Conservation (phyloP, 257 asterid species). For the Nicotiana obtusifolia region DNA sequence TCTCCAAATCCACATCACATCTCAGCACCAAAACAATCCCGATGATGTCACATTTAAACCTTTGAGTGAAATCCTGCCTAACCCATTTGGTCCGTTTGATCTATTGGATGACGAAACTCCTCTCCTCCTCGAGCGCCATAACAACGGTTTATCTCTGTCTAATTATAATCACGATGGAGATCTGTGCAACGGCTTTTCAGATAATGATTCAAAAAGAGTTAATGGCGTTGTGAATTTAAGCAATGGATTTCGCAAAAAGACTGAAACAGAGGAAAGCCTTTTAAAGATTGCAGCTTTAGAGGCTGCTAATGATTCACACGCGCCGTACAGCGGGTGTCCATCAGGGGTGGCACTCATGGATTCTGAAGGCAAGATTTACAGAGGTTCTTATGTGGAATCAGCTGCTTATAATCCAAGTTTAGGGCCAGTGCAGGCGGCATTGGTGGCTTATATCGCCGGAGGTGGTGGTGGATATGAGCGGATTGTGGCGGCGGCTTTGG, state of each 20-base stretch:
- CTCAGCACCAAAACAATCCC: constrained; percentile 14
- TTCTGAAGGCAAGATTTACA: constrained; percentile 59
- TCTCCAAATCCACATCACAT: constrained; percentile 47
- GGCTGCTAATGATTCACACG: constrained; percentile 79
- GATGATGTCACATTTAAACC: constrained; percentile 32
- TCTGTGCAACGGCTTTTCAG: constrained; percentile 35
- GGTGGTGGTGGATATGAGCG: constrained; percentile 71
- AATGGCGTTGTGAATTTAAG: background rate
- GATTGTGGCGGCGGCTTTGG: constrained; percentile 80
- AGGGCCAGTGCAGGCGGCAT: constrained; percentile 81
- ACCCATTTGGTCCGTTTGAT: constrained; percentile 83
- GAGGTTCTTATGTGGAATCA: constrained; percentile 71
- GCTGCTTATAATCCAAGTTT: constrained; percentile 90
- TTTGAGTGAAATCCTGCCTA: constrained; percentile 42
- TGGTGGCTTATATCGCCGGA: constrained; percentile 59
- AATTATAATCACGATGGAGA: constrained; percentile 4
- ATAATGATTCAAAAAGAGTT: background rate
- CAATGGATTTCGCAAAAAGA: constrained; percentile 29
- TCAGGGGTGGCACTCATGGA: constrained; percentile 90
- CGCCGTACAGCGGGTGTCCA: constrained; percentile 79
- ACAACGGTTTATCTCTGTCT: constrained; percentile 30
- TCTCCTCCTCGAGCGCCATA: constrained; percentile 53
- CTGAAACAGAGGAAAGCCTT: background rate
- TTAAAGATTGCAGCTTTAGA: constrained; percentile 46
- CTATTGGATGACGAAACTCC: constrained; percentile 58